Evolutionary conservation across 495 filamentous ascomycete genomes (phyloP), one percentile per base, ranked within the genome.

Genomic region (Bryoglossum gracile): DNA sequence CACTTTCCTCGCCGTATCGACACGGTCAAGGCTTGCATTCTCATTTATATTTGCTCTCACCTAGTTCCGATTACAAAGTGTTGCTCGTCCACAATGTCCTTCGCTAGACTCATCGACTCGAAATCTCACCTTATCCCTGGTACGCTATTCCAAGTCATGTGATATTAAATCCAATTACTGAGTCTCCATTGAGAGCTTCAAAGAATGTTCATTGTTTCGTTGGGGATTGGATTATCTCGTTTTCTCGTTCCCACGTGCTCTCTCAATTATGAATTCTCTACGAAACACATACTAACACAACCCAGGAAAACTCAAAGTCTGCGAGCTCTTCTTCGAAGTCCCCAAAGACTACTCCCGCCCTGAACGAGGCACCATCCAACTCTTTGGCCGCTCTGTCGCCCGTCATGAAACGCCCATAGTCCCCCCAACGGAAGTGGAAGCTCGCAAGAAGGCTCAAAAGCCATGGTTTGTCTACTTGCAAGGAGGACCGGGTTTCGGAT

Each of bases 261-360:
- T 32, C n/a, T 13, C 6, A 32, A 32, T 8, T 13, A 32, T 32
- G 28, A 32, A 32, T 32, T 32, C n/a, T n/a, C n/a, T n/a, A n/a
- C n/a, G n/a, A n/a, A n/a, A n/a, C n/a, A n/a, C n/a, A n/a, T n/a
- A n/a, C n/a, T n/a, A n/a, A n/a, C n/a, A n/a, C n/a, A n/a, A n/a
- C n/a, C 5, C 50, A 88, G 89, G 88, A 25, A 86, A 82, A 60
- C 68, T 94, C 8, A 75, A 75, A 36, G 75, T 94, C 37, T 82
- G 80, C 1, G 89, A 94, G 62, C 73, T 88, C 46, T 84, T 87
- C 69, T 95, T 95, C 60, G 79, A 88, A 56, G 87, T 95, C 8
- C 87, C 89, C 26, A 68, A 80, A 43, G 84, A 92, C 63, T 81
- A 94, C 63, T 61, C 70, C 48, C 75, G 76, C n/a, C 84, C 81